A percentile compares a stretch with the other conserved stretches of the same genome.
phyloP scores from a whole-genome alignment of 2,329 filamentous ascomycete genomes.

The Aspergillus oerlinghausenensis region DNA sequence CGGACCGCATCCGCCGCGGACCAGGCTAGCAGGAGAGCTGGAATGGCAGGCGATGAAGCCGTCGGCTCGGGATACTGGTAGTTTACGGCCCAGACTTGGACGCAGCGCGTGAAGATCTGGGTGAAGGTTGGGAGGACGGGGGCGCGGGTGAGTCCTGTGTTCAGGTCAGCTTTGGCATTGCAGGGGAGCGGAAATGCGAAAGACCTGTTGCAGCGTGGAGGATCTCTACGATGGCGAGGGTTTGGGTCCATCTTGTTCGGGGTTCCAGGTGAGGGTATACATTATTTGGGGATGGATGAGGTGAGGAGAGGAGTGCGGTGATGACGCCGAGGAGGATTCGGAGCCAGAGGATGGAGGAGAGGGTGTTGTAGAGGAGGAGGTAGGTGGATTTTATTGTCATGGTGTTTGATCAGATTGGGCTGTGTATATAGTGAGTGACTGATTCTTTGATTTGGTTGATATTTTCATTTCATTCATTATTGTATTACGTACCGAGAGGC shows the following conservation, averaged over 20 bases:
- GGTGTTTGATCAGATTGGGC: not conserved
- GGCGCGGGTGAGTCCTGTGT: conserved; percentile 22
- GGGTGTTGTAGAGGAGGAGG: conserved; percentile 23
- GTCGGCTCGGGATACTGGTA: conserved; percentile 20
- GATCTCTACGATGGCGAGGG: conserved; percentile 22
- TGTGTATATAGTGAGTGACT: not conserved
- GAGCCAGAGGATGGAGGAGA: conserved; percentile 21
- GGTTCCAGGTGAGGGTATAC: conserved; percentile 21
- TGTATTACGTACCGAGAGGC: too few species aligned
- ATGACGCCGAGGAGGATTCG: conserved; percentile 18
- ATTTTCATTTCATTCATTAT: too few species aligned
- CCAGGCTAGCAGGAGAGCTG: conserved; percentile 25
- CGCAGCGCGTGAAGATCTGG: conserved; percentile 26
- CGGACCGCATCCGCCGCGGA: conserved; percentile 23
- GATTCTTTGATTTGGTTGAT: not conserved
- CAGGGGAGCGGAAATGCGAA: not conserved
- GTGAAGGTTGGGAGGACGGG: conserved; percentile 29
- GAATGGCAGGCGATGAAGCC: conserved; percentile 16
- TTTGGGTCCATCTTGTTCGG: conserved; percentile 23
- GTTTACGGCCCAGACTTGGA: conserved; percentile 30
- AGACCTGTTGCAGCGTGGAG: conserved; percentile 23
- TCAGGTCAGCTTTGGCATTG: not conserved
- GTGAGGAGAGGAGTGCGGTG: conserved; percentile 1
- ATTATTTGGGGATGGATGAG: not conserved
- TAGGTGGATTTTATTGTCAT: conserved; percentile 10